Evolutionary conservation across 2,329 filamentous ascomycete species (phyloP).

Genomic region (Sclerotinia sclerotiorum): DNA sequence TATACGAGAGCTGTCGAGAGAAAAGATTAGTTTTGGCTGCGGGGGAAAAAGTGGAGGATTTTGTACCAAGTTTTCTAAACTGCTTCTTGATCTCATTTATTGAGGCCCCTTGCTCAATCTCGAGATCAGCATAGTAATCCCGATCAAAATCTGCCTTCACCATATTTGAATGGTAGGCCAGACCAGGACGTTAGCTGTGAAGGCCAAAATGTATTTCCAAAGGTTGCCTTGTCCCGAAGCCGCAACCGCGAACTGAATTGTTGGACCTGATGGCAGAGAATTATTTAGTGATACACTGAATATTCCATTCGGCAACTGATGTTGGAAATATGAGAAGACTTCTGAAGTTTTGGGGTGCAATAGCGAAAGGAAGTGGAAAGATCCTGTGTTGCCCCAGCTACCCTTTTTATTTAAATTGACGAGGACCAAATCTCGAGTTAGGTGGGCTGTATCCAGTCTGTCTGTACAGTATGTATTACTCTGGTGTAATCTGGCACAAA

Average conservation of each 20-base stretch:
- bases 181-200: conserved; percentile 5
- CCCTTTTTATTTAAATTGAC: conserved; percentile 10
- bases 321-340: conserved; percentile 6
- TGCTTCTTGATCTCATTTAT: conserved; percentile 67
- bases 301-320: conserved; percentile 17
- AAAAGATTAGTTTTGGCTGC: conserved; percentile 14
- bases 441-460: background rate
- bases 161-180: conserved; percentile 32
- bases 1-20: conserved; percentile 57
- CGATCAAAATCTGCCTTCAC: conserved; percentile 40
- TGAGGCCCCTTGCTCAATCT: conserved; percentile 57
- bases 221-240: background rate
- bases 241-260: background rate
- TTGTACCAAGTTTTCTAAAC: conserved; percentile 63
- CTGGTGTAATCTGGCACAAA: background rate
- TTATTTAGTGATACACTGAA: conserved; percentile 11
- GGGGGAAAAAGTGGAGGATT: conserved; percentile 6
- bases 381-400: conserved; percentile 18
- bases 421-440: background rate
- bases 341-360: conserved; percentile 1
- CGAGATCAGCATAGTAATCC: conserved; percentile 69
- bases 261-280: conserved; percentile 7
- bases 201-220: conserved; percentile 5
- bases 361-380: conserved; percentile 11
- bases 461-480: background rate